phyloP scores from a whole-genome alignment of 495 filamentous ascomycete genomes.

The Copromyces sp. region DNA sequence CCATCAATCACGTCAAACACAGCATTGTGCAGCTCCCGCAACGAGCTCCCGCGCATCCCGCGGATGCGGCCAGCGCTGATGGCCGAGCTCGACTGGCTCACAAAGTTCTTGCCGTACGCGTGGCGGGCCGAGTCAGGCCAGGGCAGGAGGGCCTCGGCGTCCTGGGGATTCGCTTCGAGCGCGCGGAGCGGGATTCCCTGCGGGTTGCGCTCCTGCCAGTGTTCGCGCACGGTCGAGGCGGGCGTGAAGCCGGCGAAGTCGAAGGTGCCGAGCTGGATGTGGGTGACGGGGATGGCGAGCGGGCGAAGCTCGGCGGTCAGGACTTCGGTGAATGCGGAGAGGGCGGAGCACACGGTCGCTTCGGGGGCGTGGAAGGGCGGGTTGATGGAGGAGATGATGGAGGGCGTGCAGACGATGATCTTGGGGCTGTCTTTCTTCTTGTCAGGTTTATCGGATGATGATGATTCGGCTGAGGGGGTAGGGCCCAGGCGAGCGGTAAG shows the following conservation, averaged over 20 bases:
- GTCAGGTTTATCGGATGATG: background rate
- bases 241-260: constrained; percentile 47
- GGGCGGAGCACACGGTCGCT: constrained; percentile 62
- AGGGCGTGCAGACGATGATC: constrained; percentile 74
- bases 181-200: constrained; percentile 15
- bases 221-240: constrained; percentile 24
- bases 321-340: constrained; percentile 68
- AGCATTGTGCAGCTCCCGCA: constrained; percentile 68
- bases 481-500: constrained; percentile 45
- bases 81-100: constrained; percentile 36
- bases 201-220: constrained; percentile 25
- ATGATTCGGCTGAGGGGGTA: constrained; percentile 8
- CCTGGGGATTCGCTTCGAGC: constrained; percentile 18
- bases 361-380: constrained; percentile 81
- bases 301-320: constrained; percentile 66
- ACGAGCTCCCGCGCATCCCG: constrained; percentile 50
- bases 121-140: constrained; percentile 51
- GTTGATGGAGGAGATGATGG: constrained; percentile 70
- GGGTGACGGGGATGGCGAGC: constrained; percentile 64
- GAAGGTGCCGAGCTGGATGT: constrained; percentile 80
- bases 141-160: constrained; percentile 46
- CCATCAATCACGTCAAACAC: constrained; percentile 74
- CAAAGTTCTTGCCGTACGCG: constrained; percentile 48
- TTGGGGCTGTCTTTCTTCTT: constrained; percentile 30
- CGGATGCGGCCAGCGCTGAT: constrained; percentile 34